A percentile compares a stretch with the other conserved stretches of the same genome.
These are phyloP conservation scores for Scheffersomyces segobiensis DNA, from an alignment of 1,139 yeast genomes.

Conservation along the genomic window DNA sequence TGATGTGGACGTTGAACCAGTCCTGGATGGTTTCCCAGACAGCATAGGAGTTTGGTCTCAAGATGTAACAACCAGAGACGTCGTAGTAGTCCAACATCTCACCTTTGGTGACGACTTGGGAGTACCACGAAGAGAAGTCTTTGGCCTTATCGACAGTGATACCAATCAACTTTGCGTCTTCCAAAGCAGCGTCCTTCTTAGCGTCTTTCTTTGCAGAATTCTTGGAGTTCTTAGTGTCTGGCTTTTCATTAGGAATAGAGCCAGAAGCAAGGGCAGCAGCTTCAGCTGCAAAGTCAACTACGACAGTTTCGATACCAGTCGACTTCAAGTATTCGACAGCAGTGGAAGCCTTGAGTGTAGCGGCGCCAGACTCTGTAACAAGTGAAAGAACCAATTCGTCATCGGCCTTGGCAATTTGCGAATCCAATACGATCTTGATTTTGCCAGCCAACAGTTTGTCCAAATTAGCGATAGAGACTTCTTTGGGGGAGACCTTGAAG, in stretches of 20 bases:
- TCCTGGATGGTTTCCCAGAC: constrained; percentile 94
- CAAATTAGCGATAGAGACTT: constrained; percentile 65
- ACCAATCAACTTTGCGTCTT: constrained; percentile 92
- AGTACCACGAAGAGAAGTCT: constrained; percentile 97
- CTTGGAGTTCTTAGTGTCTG: constrained; percentile 6
- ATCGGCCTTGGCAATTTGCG: constrained; percentile 43
- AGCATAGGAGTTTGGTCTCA: constrained; percentile 93
- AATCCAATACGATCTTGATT: constrained; percentile 67
- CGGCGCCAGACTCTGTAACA: constrained; percentile 59
- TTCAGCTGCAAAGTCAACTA: constrained; percentile 58
- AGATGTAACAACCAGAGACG: constrained; percentile 96
- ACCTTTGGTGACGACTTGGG: constrained; percentile 91
- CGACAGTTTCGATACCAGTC: constrained; percentile 54
- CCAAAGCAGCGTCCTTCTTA: constrained; percentile 58
- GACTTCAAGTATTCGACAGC: constrained; percentile 54
- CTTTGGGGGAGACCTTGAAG: constrained; percentile 64
- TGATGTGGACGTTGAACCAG: constrained; percentile 81
- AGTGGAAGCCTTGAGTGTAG: constrained; percentile 54
- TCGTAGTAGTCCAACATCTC: constrained; percentile 98
- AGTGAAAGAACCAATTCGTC: constrained; percentile 53
- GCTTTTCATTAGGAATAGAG: constrained; percentile 25
- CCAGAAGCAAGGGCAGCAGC: constrained; percentile 31
- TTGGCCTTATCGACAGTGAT: constrained; percentile 89
- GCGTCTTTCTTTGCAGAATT: constrained; percentile 24
- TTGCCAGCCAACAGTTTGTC: constrained; percentile 56